A percentile compares a stretch with the other conserved stretches of the same genome.
These are phyloP conservation scores for Blastomyces gilchristii DNA, from an alignment of 2,329 filamentous ascomycete species.

Conservation along the genomic window DNA sequence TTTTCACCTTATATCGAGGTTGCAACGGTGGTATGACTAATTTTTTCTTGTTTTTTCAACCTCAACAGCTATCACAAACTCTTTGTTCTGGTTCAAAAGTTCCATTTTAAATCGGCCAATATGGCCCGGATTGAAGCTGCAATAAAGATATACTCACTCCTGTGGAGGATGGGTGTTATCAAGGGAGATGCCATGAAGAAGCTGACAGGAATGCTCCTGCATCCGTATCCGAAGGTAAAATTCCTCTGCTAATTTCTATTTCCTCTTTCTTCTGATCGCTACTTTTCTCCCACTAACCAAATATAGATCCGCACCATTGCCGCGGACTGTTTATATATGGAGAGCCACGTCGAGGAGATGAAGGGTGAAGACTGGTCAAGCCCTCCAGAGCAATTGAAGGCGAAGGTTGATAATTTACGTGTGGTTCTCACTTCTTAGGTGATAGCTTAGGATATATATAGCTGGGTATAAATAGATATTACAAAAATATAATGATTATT, in stretches of 20 bases:
- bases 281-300: slow-evolving; percentile 8
- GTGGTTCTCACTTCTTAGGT: not conserved
- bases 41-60: not conserved
- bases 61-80: slow-evolving; percentile 45
- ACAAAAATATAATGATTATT: not conserved
- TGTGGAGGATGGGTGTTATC: slow-evolving; percentile 47
- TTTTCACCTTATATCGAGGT: not conserved
- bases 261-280: not conserved
- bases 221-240: slow-evolving; percentile 67
- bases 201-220: slow-evolving; percentile 60
- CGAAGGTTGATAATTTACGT: slow-evolving; percentile 21
- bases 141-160: slow-evolving; percentile 64
- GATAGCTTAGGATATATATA: not conserved
- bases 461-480: not conserved
- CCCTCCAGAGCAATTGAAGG: slow-evolving; percentile 27
- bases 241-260: slow-evolving; percentile 23
- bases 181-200: slow-evolving; percentile 53
- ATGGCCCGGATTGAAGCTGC: slow-evolving; percentile 73
- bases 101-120: slow-evolving; percentile 73
- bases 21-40: not conserved
- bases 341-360: slow-evolving; percentile 23
- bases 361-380: slow-evolving; percentile 30
- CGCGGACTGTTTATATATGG: slow-evolving; percentile 30
- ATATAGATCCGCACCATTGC: slow-evolving; percentile 27
- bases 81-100: slow-evolving; percentile 62